Conservation (phyloP, 805 yeast species). For the Metschnikowia continentalis region DNA sequence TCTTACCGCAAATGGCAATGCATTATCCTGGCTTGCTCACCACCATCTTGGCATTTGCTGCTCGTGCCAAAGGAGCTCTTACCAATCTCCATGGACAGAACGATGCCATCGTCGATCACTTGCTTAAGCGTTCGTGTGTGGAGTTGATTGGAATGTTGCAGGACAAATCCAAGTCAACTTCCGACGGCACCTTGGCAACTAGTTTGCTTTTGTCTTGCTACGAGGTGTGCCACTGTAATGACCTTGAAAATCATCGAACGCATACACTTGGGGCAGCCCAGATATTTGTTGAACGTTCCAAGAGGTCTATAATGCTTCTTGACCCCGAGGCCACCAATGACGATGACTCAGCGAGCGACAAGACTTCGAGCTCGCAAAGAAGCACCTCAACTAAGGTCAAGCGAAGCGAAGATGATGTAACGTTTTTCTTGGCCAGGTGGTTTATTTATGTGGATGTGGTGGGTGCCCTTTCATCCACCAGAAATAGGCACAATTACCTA, state of each 20-base stretch:
- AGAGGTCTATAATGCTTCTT: background rate
- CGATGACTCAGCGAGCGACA: background rate
- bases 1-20: slow-evolving; percentile 67
- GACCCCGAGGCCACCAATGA: background rate
- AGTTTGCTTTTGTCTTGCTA: slow-evolving; percentile 56
- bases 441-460: slow-evolving; percentile 64
- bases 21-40: slow-evolving; percentile 53
- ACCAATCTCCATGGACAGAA: slow-evolving; percentile 28
- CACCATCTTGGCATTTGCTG: slow-evolving; percentile 46
- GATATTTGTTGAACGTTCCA: slow-evolving; percentile 49
- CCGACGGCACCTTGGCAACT: slow-evolving; percentile 65
- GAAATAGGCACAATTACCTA: slow-evolving; percentile 30
- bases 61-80: slow-evolving; percentile 26
- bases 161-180: slow-evolving; percentile 49
- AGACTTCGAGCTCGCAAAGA: background rate
- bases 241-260: slow-evolving; percentile 53
- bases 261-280: slow-evolving; percentile 68
- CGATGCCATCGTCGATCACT: slow-evolving; percentile 42
- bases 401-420: slow-evolving; percentile 34
- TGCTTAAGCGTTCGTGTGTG: slow-evolving; percentile 54
- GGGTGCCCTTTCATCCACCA: slow-evolving; percentile 57
- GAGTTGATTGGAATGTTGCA: slow-evolving; percentile 50
- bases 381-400: slow-evolving; percentile 7
- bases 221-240: slow-evolving; percentile 44
- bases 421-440: slow-evolving; percentile 62